Base-by-base conservation (phyloP, 2,329 filamentous ascomycete genomes). In the Fusarium piperis region DNA sequence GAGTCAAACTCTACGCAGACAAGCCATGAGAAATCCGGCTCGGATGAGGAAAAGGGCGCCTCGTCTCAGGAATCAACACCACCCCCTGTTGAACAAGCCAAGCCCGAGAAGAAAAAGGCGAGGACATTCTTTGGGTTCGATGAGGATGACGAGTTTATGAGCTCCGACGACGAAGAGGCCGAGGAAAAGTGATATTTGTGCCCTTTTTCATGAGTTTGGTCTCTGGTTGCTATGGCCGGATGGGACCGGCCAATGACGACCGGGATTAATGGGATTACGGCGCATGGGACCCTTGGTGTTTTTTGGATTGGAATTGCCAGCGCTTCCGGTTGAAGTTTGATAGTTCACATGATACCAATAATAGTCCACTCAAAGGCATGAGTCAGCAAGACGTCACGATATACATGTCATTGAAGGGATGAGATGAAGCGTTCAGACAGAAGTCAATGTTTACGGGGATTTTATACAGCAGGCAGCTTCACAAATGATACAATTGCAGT, bases 61-160 rank as follows among this genome's bases (percentile, higher is more conserved):
- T 83, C 79, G 55, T 86, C 75, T 0, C 85, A 85, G 69, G 85
- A 84, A 44, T 89, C 85, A 4, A 86, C 86, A 1, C 85, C 85
- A 13, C 83, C 83, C 30, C 83, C 84, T 3, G 84, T 85, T 44
- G 84, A 87, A 59, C 69, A 80, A 4, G 77, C 79, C 12, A 78
- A 80, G 35, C 76, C 82, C 12, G 78, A 76, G 68, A 86, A 82
- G 64, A 78, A 65, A 53, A 83, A 84, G 71, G 78, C 78, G 18
- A 83, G 75, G 76, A 83, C 86, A 0, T 93, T 94, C 77, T 92
- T 91, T 74, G 93, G 92, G 0, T 95, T 94, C 81, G 93, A 94
- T 68, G 92, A 95, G 35, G 91, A 93, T 60, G 92, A 94, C 52
- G 91, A 93, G 75, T 92, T 91, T 70, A 90, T 92, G 88, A 92